Evolutionary conservation across 257 asterid species (phyloP).

Genomic region (Fraxinus anomala): DNA sequence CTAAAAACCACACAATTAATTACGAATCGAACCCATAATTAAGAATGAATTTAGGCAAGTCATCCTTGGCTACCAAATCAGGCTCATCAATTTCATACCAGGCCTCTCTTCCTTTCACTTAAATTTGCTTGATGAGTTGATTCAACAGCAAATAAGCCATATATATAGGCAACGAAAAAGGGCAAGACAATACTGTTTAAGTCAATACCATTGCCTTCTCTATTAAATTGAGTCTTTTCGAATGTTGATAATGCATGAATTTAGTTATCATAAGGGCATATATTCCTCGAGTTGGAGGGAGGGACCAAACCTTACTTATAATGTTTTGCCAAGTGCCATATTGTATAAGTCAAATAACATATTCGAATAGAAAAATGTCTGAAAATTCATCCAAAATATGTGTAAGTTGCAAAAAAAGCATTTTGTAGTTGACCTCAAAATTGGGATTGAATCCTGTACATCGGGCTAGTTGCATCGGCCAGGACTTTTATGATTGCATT

Average conservation of each 20-base stretch:
- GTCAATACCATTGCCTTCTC: not conserved
- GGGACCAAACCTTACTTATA: not conserved
- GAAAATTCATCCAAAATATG: too few relatives aligned
- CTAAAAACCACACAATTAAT: conserved; percentile 25
- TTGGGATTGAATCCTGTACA: too few relatives aligned
- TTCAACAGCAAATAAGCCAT: not conserved
- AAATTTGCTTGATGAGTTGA: not conserved
- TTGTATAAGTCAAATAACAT: not conserved
- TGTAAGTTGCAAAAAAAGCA: not conserved
- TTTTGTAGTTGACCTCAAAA: not conserved
- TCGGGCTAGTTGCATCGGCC: too few relatives aligned
- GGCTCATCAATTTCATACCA: conserved; percentile 51
- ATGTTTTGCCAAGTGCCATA: not conserved
- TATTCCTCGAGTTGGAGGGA: not conserved
- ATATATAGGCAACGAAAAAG: not conserved
- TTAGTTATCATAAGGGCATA: not conserved
- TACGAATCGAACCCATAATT: conserved; percentile 12
- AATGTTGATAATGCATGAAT: not conserved
- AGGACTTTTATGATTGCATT: too few relatives aligned
- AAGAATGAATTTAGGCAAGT: conserved; percentile 51
- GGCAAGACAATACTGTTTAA: not conserved
- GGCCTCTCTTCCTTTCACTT: conserved; percentile 36
- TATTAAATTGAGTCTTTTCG: not conserved
- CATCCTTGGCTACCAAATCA: conserved; percentile 68
- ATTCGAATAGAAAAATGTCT: too few relatives aligned